A percentile compares a stretch with the other conserved stretches of the same genome.
Conservation (phyloP, 371 early-diverging fungal species). For the Fennellomyces sp. region DNA sequence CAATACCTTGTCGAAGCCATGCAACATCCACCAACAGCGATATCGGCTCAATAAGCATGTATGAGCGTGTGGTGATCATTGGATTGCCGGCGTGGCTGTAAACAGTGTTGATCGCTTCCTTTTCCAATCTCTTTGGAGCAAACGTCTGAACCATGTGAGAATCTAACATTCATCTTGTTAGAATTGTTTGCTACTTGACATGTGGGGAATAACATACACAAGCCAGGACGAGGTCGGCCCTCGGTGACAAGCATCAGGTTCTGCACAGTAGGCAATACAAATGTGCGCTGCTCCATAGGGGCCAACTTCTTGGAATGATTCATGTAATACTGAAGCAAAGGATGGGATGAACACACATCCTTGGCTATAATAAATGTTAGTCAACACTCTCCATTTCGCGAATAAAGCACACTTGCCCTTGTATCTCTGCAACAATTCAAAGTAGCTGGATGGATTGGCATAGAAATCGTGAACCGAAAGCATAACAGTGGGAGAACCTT, state of each 20-base stretch:
- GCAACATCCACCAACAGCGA: conserved; percentile 64
- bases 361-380: conserved; percentile 47
- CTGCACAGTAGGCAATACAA: conserved; percentile 64
- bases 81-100: conserved; percentile 81
- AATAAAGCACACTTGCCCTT: conserved; percentile 50
- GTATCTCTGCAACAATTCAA: conserved; percentile 66
- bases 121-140: conserved; percentile 61
- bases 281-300: conserved; percentile 31
- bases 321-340: conserved; percentile 80
- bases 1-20: conserved; percentile 68
- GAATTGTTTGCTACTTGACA: conserved; percentile 1
- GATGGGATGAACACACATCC: conserved; percentile 72
- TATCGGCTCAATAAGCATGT: conserved; percentile 74
- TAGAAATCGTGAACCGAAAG: conserved; percentile 36
- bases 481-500: conserved; percentile 35
- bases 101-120: conserved; percentile 67
- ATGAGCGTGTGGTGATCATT: conserved; percentile 79
- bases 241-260: conserved; percentile 75
- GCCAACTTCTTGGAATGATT: conserved; percentile 34
- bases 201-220: conserved; percentile 42
- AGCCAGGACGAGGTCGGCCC: conserved; percentile 63
- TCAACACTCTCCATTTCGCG: too few species aligned
- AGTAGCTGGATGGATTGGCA: conserved; percentile 55
- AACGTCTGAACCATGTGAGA: conserved; percentile 52
- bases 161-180: conserved; percentile 21